Conservation (phyloP, 2,329 filamentous ascomycete species). For the Trichoderma semiorbis region DNA sequence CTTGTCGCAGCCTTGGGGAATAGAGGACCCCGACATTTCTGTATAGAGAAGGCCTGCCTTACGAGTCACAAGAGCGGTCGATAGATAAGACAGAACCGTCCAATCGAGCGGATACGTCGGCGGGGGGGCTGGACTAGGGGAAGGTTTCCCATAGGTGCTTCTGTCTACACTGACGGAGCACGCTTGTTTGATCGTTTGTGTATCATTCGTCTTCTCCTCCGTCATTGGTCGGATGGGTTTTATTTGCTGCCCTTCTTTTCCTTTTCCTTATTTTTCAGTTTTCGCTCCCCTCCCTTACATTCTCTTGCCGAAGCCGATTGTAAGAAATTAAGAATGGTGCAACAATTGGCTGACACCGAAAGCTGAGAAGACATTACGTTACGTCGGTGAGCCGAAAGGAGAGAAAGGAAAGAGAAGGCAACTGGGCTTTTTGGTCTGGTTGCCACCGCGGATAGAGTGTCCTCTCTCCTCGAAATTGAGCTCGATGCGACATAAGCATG, state of each 20-base stretch:
- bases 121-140: not conserved
- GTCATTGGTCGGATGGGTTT: not conserved
- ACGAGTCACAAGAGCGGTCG: constrained; percentile 1
- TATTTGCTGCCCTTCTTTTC: not conserved
- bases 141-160: not conserved
- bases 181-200: not conserved
- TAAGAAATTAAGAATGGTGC: not conserved
- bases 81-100: constrained; percentile 3
- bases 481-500: not conserved
- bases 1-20: constrained; percentile 5
- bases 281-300: not conserved
- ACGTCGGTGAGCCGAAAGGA: not conserved
- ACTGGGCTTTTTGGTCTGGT: not conserved
- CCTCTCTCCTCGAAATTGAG: not conserved
- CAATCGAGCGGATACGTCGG: not conserved
- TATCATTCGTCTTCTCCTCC: not conserved
- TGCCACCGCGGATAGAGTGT: not conserved
- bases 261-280: not conserved
- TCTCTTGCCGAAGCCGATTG: not conserved
- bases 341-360: not conserved
- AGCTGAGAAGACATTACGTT: not conserved
- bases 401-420: not conserved
- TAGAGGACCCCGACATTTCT: constrained; percentile 7
- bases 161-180: not conserved
- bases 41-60: not conserved